Base-by-base conservation (phyloP, 805 yeast species). In the Candida succiphila region DNA sequence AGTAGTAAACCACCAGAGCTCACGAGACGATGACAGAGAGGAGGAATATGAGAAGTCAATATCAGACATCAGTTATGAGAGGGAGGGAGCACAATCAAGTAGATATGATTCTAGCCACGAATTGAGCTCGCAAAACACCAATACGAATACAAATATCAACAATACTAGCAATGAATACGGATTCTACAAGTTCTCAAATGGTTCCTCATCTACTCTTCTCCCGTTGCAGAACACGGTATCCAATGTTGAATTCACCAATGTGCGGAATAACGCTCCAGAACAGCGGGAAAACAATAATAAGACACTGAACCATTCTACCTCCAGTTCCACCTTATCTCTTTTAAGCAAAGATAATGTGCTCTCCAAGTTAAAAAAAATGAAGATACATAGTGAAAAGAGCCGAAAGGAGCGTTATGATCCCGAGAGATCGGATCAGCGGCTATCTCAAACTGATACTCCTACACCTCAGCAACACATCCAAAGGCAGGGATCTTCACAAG, bases 201-300 rank as follows among this genome's bases (percentile, higher is more conserved):
- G 26, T 6, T 41, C 48, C 4, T 36, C 45, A 8, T 33, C 39
- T 16, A 37, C 49, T 2, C 30, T 45, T 4, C 22, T 44, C 10
- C 45, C 50, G 4, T 40, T 45, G 34, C 41, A 48, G 40, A 37
- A 47, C 38, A 37, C 50, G 5, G 46, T 44, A 16, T 40, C 54
- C 13, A 51, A 47, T 33, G 60, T 56, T n/a, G 61, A 55, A 34
- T 56, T 56, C 40, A 55, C 45, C 31, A 56, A 56, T 35, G 52
- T 55, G 5, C 36, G 56, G 15, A 23, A 45, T 10, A 42, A 45
- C 27, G 27, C 37, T 13, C 49, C 37, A 19, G 28, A 18, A 14
- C 34, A 19, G 23, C 18, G 27, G 15, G 15, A 26, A 30, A 19
- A 31, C 9, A 29, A 28, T 17, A 30, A 25, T 10, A 32, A 33